Evolutionary conservation across 805 yeast species (phyloP).

Genomic region (Phaffomyces thermotolerans): DNA sequence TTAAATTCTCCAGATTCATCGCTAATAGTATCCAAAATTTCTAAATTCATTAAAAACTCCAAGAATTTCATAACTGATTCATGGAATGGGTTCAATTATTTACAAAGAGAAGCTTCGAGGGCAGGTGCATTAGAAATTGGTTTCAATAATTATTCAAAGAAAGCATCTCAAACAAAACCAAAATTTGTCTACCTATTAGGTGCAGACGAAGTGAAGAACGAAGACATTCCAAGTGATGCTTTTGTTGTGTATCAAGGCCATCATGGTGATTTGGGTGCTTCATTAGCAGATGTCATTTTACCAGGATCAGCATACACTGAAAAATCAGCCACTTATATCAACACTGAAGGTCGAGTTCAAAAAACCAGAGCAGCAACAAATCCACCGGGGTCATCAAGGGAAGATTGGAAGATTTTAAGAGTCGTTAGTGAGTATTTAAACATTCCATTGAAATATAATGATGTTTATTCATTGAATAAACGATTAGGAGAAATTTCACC

Average conservation of each 20-base stretch:
- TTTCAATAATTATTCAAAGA: constrained; percentile 39
- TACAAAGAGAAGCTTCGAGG: constrained; percentile 84
- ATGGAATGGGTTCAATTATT: constrained; percentile 77
- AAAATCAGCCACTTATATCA: constrained; percentile 75
- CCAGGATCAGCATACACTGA: constrained; percentile 90
- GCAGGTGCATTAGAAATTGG: constrained; percentile 85
- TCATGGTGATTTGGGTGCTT: constrained; percentile 87
- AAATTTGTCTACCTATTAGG: constrained; percentile 76
- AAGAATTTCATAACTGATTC: constrained; percentile 54
- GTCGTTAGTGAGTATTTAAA: constrained; percentile 76
- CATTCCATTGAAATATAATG: constrained; percentile 69
- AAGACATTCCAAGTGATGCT: constrained; percentile 73
- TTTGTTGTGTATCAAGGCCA: constrained; percentile 88
- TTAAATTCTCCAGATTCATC: constrained; percentile 58
- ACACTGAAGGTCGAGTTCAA: constrained; percentile 88
- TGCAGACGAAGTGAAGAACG: constrained; percentile 69
- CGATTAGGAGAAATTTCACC: constrained; percentile 77
- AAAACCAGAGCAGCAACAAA: constrained; percentile 79
- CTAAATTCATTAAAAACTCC: constrained; percentile 49
- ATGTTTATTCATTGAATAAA: constrained; percentile 54
- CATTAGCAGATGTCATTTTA: constrained; percentile 77
- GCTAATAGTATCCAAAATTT: constrained; percentile 51
- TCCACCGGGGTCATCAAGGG: constrained; percentile 85
- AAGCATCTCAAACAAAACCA: constrained; percentile 43
- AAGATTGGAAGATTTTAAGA: constrained; percentile 84